A percentile compares a stretch with the other conserved stretches of the same genome.
phyloP scores from a whole-genome alignment of 2,329 filamentous ascomycete genomes.

The Venturia nashicola region DNA sequence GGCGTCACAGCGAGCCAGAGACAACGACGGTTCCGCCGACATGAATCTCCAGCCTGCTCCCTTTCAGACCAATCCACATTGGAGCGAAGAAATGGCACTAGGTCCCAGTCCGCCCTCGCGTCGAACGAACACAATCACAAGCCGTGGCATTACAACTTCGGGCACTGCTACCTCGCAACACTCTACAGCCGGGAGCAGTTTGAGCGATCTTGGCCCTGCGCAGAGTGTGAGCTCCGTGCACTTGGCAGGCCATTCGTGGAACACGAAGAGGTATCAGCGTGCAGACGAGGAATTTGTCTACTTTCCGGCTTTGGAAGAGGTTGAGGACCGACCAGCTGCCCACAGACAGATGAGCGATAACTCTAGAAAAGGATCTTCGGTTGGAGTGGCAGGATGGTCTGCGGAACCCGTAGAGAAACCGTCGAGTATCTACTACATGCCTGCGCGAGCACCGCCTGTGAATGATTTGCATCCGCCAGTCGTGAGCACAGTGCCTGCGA shows the following conservation, averaged over 20 bases:
- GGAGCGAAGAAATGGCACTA: conserved; percentile 74
- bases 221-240: conserved; percentile 15
- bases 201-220: conserved; percentile 13
- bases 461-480: conserved; percentile 81
- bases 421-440: background rate
- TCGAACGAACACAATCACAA: conserved; percentile 42
- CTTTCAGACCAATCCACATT: conserved; percentile 79
- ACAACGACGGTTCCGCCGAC: conserved; percentile 39
- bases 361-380: background rate
- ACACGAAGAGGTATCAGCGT: conserved; percentile 66
- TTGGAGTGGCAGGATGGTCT: background rate
- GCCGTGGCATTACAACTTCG: conserved; percentile 47
- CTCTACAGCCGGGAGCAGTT: conserved; percentile 34
- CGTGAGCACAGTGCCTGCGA: conserved; percentile 56
- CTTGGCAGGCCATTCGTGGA: conserved; percentile 46
- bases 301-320: conserved; percentile 39
- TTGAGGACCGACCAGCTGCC: conserved; percentile 14
- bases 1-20: conserved; percentile 42
- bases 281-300: conserved; percentile 65
- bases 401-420: conserved; percentile 1
- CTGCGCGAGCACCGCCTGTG: conserved; percentile 41
- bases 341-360: background rate
- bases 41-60: conserved; percentile 69
- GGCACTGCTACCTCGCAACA: conserved; percentile 35
- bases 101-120: conserved; percentile 55